Percentiles rank a stretch among this genome's conserved stretches.
Conservation (phyloP, 2,329 filamentous ascomycete genomes). For the Fulvia fulva region DNA sequence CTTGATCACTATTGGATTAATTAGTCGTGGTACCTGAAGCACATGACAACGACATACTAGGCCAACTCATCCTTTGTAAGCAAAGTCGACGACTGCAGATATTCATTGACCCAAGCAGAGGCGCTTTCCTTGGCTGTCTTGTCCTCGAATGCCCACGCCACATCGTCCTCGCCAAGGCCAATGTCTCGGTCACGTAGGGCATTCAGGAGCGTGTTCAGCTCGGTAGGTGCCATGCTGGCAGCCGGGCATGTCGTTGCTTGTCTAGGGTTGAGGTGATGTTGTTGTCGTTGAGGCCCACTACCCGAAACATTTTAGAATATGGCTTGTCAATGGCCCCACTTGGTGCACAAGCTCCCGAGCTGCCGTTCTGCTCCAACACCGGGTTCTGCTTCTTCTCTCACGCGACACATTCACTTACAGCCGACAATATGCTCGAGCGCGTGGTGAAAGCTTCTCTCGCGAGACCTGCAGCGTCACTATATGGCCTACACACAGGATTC, state of each 20-base stretch:
- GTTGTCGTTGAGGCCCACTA: no score
- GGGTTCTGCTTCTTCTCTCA: not conserved
- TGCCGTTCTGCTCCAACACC: not conserved
- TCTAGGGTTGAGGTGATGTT: not conserved
- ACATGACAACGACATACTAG: slow-evolving; percentile 35
- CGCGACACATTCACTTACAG: not conserved
- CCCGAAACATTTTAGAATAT: no score
- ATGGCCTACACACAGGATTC: slow-evolving; percentile 9
- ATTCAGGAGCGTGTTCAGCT: slow-evolving; percentile 41
- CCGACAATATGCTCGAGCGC: slow-evolving; percentile 14
- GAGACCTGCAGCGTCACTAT: slow-evolving; percentile 9
- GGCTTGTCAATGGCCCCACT: not conserved
- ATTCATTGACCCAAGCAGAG: slow-evolving; percentile 45
- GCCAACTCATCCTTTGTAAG: slow-evolving; percentile 48
- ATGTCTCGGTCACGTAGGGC: slow-evolving; percentile 45
- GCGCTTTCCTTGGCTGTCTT: slow-evolving; percentile 39
- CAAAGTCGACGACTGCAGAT: slow-evolving; percentile 44
- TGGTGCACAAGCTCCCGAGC: not conserved
- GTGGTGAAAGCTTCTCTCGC: slow-evolving; percentile 6
- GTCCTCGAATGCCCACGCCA: slow-evolving; percentile 46
- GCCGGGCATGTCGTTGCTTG: not conserved
- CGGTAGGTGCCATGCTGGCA: slow-evolving; percentile 17
- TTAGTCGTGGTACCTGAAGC: not conserved
- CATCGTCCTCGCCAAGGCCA: slow-evolving; percentile 43
- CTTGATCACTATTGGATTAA: not conserved